Evolutionary conservation across 495 filamentous ascomycete species (phyloP), one percentile per base, ranked within the genome.

Genomic region (Penicillium flavigenum): DNA sequence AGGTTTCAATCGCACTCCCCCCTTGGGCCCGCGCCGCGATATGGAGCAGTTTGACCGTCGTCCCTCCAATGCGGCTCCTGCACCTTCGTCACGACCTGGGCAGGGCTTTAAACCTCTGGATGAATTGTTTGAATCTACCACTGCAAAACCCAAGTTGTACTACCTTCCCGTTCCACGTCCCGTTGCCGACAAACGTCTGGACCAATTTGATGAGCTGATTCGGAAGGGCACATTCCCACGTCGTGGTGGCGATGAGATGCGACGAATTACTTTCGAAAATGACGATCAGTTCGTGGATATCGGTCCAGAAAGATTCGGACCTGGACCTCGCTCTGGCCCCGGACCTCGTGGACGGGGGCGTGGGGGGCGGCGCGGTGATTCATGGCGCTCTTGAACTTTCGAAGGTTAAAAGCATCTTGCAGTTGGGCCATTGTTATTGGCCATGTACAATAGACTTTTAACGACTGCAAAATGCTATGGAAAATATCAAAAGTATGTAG

Each of bases 251-350:
- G 83, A 84, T 42, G 83, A 90, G 24, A 85, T 85, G 69, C 82
- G 88, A 48, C 79, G 89, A 31, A 93, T 88, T 68, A 87, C 85
- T 0, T 96, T 96, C 64, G 89, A 95, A 73, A 78, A 88, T 54
- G 81, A 78, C 1, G 83, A 86, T 57, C 44, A 69, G 0, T 79
- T 96, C 45, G 88, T 95, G 46, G 90, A 96, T 70, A 74, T 82
- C 57, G 92, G 91, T 3, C 80, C 81, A 5, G 91, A 96, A 67
- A 26, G 53, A 17, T 38, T 39, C 5, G 32, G 20, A 19, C 84
- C 84, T 61, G 78, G 75, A 16, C 61, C 61, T 4, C 59, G 71
- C 7, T 59, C 67, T 46, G 67, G 72, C 19, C 60, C 59, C 47
- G 50, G 70, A 39, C 68, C 34, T 27, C 49, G 75, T 41, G 63